Percentiles rank a stretch among this genome's conserved stretches.
phyloP scores from a whole-genome alignment of 2,329 filamentous ascomycete genomes.

The Aspergillus chevalieri region DNA sequence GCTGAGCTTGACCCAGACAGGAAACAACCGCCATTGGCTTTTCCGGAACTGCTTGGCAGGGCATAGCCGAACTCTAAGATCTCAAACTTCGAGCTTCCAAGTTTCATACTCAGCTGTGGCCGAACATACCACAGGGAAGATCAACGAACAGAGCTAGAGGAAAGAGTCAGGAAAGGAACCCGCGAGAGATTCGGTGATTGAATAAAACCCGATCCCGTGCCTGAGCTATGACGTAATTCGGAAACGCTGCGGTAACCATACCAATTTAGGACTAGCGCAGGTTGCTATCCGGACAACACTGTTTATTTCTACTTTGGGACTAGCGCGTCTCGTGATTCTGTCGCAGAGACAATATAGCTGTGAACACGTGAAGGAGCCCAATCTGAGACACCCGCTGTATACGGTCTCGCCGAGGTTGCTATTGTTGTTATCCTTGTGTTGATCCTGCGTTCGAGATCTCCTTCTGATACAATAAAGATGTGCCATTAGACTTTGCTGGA shows the following conservation, averaged over 20 bases:
- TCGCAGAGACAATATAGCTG: constrained; percentile 3
- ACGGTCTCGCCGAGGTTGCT: neutral
- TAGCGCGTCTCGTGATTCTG: constrained; percentile 23
- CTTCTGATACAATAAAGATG: neutral
- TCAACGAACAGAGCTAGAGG: no score
- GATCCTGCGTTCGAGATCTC: neutral
- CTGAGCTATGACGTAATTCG: no score
- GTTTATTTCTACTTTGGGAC: constrained; percentile 5
- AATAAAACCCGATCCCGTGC: no score
- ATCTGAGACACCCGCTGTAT: neutral
- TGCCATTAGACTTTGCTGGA: neutral
- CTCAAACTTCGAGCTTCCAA: neutral
- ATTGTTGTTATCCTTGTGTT: constrained; percentile 3
- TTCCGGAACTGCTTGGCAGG: neutral
- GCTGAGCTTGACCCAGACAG: no score
- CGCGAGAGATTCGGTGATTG: no score
- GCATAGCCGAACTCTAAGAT: neutral
- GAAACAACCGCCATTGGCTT: neutral
- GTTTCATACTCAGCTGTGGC: no score
- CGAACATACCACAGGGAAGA: no score
- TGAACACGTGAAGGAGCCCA: neutral
- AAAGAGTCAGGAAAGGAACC: no score
- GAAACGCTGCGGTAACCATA: no score
- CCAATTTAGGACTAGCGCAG: no score
- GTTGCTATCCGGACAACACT: neutral